These are phyloP conservation scores for Flaveria sonorensis DNA, from an alignment of 129 eudicot genomes.

Conservation along the genomic window DNA sequence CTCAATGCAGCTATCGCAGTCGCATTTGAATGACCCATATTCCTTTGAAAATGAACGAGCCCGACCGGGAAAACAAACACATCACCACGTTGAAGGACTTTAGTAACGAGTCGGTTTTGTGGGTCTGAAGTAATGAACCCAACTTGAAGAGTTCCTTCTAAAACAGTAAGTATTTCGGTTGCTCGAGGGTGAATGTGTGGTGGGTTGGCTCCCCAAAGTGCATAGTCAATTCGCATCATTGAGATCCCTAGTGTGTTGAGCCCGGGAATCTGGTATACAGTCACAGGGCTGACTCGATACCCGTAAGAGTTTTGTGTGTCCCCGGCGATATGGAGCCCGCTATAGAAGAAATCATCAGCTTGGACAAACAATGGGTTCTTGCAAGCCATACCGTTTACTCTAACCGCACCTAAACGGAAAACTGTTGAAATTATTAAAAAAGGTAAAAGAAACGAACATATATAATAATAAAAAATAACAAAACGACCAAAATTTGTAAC, in stretches of 20 bases:
- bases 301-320: constrained; percentile 47
- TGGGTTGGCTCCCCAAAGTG: constrained; percentile 45
- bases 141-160: constrained; percentile 50
- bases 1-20: constrained; percentile 48
- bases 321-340: constrained; percentile 45
- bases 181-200: constrained; percentile 59
- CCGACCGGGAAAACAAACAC: constrained; percentile 55
- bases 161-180: constrained; percentile 44
- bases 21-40: constrained; percentile 41
- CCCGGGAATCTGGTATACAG: constrained; percentile 44
- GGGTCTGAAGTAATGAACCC: constrained; percentile 56
- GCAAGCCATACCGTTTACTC: constrained; percentile 50
- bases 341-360: constrained; percentile 50
- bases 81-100: constrained; percentile 51
- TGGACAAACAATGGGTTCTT: constrained; percentile 39
- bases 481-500: no score
- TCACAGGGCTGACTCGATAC: constrained; percentile 40
- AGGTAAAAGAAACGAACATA: neutral
- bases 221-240: constrained; percentile 49
- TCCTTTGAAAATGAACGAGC: constrained; percentile 49
- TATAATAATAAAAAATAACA: no score
- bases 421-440: constrained; percentile 3
- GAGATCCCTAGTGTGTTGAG: constrained; percentile 52
- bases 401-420: constrained; percentile 30
- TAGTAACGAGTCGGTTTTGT: constrained; percentile 45